A percentile compares a stretch with the other conserved stretches of the same genome.
phyloP scores from a whole-genome alignment of 2,329 filamentous ascomycete genomes.

The Trichoderma lentiforme region DNA sequence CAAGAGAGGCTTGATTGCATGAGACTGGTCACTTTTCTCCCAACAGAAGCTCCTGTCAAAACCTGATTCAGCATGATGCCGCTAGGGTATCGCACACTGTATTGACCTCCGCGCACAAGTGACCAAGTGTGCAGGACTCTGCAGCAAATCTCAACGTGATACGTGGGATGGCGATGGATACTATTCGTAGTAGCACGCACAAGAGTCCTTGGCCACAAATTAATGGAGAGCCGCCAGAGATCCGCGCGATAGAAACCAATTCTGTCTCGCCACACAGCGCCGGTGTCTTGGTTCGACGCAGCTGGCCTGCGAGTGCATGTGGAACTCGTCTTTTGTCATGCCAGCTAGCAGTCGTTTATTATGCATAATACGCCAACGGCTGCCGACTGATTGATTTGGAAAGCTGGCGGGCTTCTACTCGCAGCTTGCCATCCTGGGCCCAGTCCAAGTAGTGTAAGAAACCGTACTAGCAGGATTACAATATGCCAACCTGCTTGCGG shows the following conservation, averaged over 20 bases:
- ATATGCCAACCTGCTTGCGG: not conserved
- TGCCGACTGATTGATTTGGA: not conserved
- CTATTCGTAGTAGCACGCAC: not conserved
- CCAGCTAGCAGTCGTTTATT: not conserved
- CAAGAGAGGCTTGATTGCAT: not conserved
- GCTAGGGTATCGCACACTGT: not conserved
- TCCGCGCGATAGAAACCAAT: not conserved
- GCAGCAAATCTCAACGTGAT: not conserved
- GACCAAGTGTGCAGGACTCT: not conserved
- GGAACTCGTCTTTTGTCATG: not conserved
- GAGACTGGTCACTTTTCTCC: conserved; percentile 10
- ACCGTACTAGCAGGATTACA: not conserved
- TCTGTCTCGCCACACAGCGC: not conserved
- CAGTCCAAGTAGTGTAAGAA: not conserved
- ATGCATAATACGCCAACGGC: not conserved
- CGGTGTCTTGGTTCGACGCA: not conserved
- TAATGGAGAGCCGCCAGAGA: not conserved
- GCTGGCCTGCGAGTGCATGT: not conserved
- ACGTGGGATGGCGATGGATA: not conserved
- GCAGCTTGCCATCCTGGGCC: not conserved
- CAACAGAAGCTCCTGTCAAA: conserved; percentile 7
- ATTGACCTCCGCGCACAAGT: not conserved
- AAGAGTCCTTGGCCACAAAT: not conserved
- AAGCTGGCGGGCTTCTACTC: not conserved
- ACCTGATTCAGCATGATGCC: not conserved